Evolutionary conservation across 2,329 filamentous ascomycete genomes (phyloP).

Genomic region (Stachybotrys echinatus): DNA sequence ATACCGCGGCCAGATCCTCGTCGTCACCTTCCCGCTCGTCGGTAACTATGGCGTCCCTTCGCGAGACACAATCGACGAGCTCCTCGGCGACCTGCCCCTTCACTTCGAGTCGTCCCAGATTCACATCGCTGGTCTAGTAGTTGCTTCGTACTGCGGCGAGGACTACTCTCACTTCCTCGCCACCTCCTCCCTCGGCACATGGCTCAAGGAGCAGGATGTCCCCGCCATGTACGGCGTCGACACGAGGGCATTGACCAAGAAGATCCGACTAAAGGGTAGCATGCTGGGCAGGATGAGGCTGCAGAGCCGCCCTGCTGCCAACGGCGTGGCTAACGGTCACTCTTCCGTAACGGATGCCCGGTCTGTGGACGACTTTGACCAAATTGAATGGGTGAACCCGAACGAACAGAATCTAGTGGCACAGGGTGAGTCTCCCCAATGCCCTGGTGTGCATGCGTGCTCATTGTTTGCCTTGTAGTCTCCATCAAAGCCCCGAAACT

Average conservation of each 20-base stretch:
- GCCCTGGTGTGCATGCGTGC: constrained; percentile 20
- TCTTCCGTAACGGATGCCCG: constrained; percentile 14
- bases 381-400: constrained; percentile 83
- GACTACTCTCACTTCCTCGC: constrained; percentile 94
- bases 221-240: constrained; percentile 95
- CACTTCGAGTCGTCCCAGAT: constrained; percentile 92
- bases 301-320: constrained; percentile 45
- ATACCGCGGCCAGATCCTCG: constrained; percentile 88
- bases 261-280: constrained; percentile 87
- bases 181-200: constrained; percentile 81
- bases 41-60: constrained; percentile 98
- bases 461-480: constrained; percentile 53
- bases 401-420: constrained; percentile 90
- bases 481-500: constrained; percentile 83
- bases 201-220: constrained; percentile 93
- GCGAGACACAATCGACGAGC: constrained; percentile 74
- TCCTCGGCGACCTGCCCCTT: constrained; percentile 80
- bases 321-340: constrained; percentile 32
- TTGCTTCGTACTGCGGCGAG: constrained; percentile 88
- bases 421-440: constrained; percentile 65
- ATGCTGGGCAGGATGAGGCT: constrained; percentile 90
- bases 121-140: constrained; percentile 87
- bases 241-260: constrained; percentile 89
- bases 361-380: constrained; percentile 57
- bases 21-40: constrained; percentile 91